Conservation (phyloP, 306 rosid genomes). For the Hippophae gyantsensis region DNA sequence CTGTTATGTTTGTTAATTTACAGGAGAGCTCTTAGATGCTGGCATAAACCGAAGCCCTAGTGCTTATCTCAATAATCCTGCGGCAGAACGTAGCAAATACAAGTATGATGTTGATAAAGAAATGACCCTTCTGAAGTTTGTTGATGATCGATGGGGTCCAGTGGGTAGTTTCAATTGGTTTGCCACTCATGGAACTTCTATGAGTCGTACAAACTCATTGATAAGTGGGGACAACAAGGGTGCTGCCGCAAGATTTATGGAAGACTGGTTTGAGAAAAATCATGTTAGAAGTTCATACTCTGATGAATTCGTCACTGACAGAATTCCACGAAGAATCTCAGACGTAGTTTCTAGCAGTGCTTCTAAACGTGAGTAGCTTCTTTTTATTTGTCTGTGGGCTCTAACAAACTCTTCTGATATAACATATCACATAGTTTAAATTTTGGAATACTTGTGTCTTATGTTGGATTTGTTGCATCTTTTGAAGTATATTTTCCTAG, state of each 20-base stretch:
- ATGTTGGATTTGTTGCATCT: no score
- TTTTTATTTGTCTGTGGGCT: not conserved
- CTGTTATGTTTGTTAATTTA: slow-evolving; percentile 15
- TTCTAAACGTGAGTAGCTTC: slow-evolving; percentile 24
- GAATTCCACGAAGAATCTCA: slow-evolving; percentile 37
- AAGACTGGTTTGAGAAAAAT: slow-evolving; percentile 74
- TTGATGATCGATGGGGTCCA: slow-evolving; percentile 75
- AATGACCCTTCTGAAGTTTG: slow-evolving; percentile 83
- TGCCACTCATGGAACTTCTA: slow-evolving; percentile 96
- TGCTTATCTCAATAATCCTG: slow-evolving; percentile 81
- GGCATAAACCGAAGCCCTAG: slow-evolving; percentile 90
- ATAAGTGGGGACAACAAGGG: slow-evolving; percentile 96
- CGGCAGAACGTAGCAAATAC: slow-evolving; percentile 56
- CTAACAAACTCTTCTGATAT: no score
- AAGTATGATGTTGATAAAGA: slow-evolving; percentile 75
- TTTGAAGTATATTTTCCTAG: no score
- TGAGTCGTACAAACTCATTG: slow-evolving; percentile 77
- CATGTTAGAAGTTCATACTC: slow-evolving; percentile 6
- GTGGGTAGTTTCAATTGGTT: slow-evolving; percentile 91
- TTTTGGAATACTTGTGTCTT: no score
- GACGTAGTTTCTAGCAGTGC: slow-evolving; percentile 15
- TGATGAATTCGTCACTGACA: slow-evolving; percentile 10
- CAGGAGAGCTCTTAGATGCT: slow-evolving; percentile 84
- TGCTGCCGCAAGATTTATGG: slow-evolving; percentile 91
- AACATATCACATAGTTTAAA: no score